phyloP scores from a whole-genome alignment of 2,329 filamentous ascomycete genomes.

The Apiospora phragmitis region DNA sequence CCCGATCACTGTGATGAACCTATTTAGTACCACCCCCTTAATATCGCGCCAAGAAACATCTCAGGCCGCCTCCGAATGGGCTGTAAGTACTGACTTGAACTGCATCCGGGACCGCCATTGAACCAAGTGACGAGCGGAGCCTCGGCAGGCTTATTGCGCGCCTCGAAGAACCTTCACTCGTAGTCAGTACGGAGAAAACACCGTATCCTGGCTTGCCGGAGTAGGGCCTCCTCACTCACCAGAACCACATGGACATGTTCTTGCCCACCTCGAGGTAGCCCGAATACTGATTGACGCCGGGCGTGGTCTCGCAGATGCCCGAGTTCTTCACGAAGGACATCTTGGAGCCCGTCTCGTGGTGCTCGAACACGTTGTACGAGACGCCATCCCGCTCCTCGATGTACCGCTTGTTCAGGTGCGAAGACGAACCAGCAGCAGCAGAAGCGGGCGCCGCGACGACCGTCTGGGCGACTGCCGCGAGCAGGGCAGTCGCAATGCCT shows the following conservation, averaged over 20 bases:
- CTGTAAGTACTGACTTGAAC: constrained; percentile 22
- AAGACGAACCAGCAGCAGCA: background rate
- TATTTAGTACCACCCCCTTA: background rate
- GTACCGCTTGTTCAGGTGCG: constrained; percentile 18
- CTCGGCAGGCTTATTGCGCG: constrained; percentile 30
- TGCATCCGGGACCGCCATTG: constrained; percentile 42
- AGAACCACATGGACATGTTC: constrained; percentile 45
- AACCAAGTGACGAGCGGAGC: constrained; percentile 38
- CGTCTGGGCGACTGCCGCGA: constrained; percentile 3
- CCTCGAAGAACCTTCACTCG: constrained; percentile 34
- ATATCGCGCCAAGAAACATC: too few relatives aligned
- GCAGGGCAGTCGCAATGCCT: background rate
- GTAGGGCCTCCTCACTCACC: constrained; percentile 23
- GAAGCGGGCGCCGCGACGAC: background rate
- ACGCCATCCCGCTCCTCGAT: constrained; percentile 20
- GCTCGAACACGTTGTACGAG: constrained; percentile 46
- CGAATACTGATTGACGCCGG: constrained; percentile 50
- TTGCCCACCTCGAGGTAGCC: constrained; percentile 50
- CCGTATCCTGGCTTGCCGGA: background rate
- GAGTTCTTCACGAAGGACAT: constrained; percentile 52
- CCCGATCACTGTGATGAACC: constrained; percentile 30
- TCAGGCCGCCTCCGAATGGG: background rate
- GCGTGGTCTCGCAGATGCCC: constrained; percentile 51
- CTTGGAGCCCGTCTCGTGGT: constrained; percentile 44
- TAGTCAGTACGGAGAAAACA: background rate